Percentiles rank a stretch among this genome's conserved stretches.
These are phyloP conservation scores for Teratosphaeria epicoccoides DNA, from an alignment of 2,329 filamentous ascomycete genomes.

Conservation along the genomic window DNA sequence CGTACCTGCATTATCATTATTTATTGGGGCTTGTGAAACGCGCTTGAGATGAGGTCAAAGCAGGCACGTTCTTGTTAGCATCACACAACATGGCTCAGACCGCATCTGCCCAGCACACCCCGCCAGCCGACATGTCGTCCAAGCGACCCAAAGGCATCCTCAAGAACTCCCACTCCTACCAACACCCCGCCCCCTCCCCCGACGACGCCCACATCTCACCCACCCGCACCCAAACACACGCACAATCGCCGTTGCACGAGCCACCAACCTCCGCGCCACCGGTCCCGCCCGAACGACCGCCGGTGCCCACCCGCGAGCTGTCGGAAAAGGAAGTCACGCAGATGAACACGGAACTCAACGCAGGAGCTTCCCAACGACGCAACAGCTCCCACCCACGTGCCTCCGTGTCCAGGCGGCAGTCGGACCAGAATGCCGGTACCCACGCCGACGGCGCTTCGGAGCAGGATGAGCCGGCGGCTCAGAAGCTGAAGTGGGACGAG, in stretches of 20 bases:
- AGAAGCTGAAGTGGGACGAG: constrained; percentile 94
- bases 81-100: constrained; percentile 20
- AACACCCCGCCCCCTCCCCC: constrained; percentile 47
- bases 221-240: constrained; percentile 32
- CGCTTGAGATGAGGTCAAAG: not conserved
- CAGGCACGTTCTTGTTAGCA: not conserved
- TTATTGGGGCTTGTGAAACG: no score
- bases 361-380: constrained; percentile 65
- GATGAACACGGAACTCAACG: constrained; percentile 89
- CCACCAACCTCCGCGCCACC: not conserved
- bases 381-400: constrained; percentile 65
- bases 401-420: constrained; percentile 62
- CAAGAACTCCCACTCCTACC: constrained; percentile 67
- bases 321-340: constrained; percentile 82
- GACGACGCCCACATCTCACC: constrained; percentile 36
- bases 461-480: constrained; percentile 45
- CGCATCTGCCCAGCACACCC: constrained; percentile 16
- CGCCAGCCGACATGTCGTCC: constrained; percentile 19
- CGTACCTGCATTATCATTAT: not conserved
- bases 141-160: constrained; percentile 59
- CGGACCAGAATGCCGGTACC: constrained; percentile 32
- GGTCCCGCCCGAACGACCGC: constrained; percentile 27
- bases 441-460: constrained; percentile 26
- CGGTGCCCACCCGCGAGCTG: constrained; percentile 38
- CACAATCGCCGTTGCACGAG: constrained; percentile 2